Evolutionary conservation across 2,329 filamentous ascomycete genomes (phyloP).

Genomic region (Raffaelea albimanens): DNA sequence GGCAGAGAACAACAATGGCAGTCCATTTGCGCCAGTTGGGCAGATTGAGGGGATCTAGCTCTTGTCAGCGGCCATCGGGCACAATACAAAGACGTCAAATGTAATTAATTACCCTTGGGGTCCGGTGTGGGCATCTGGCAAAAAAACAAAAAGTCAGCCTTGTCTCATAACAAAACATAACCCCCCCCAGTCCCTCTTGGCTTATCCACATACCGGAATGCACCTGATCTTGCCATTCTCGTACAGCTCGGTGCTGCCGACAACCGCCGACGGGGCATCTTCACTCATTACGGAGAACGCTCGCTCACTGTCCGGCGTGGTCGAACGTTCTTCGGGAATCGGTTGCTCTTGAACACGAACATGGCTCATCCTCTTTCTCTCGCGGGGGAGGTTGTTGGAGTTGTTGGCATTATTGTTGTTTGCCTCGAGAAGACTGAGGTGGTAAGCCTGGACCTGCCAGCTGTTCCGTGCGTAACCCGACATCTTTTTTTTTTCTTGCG

Average conservation of each 20-base stretch:
- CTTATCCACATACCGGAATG: conserved; percentile 6
- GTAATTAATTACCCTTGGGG: conserved; percentile 9
- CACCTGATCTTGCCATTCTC: conserved; percentile 9
- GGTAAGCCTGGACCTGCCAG: conserved; percentile 4
- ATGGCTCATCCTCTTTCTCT: background rate
- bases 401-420: too few relatives aligned
- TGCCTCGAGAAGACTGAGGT: background rate
- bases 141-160: too few relatives aligned
- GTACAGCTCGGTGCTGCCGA: conserved; percentile 13
- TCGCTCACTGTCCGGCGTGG: background rate
- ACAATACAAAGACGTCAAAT: too few relatives aligned
- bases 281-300: background rate
- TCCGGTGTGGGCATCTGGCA: conserved; percentile 10
- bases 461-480: background rate
- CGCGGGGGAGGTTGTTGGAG: too few relatives aligned
- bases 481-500: too few relatives aligned
- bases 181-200: background rate
- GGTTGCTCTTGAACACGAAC: background rate
- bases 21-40: conserved; percentile 22
- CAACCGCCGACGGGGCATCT: background rate
- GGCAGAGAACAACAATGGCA: conserved; percentile 19
- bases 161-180: background rate
- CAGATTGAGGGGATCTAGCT: conserved; percentile 21
- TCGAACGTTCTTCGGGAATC: background rate
- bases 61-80: background rate